Conservation (phyloP, 352 stramenopile genomes). For the Halophytophthora polymorphica region DNA sequence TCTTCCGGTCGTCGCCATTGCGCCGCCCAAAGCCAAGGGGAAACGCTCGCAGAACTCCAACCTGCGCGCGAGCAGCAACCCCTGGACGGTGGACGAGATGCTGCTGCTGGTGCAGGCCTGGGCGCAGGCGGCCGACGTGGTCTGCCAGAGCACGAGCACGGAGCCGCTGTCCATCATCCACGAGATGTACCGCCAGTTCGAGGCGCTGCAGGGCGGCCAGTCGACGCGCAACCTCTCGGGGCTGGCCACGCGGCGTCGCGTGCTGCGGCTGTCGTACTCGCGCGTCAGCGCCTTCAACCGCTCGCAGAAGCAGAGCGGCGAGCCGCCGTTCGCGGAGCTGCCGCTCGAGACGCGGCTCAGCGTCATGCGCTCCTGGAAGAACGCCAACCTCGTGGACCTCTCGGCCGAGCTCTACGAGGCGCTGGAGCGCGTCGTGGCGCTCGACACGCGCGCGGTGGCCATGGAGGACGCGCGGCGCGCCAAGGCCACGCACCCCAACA, state of each 20-base stretch:
- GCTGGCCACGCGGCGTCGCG: slow-evolving; percentile 22
- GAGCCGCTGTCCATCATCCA: slow-evolving; percentile 29
- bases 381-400: slow-evolving; percentile 31
- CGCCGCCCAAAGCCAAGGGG: background rate
- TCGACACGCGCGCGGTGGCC: slow-evolving; percentile 21
- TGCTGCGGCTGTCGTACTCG: slow-evolving; percentile 28
- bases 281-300: slow-evolving; percentile 28
- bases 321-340: slow-evolving; percentile 21
- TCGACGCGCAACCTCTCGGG: slow-evolving; percentile 23
- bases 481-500: slow-evolving; percentile 10
- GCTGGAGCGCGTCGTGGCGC: slow-evolving; percentile 17
- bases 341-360: slow-evolving; percentile 9
- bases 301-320: slow-evolving; percentile 32
- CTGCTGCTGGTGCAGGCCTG: slow-evolving; percentile 26
- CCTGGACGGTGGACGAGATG: slow-evolving; percentile 29
- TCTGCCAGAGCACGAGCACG: slow-evolving; percentile 12
- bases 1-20: background rate
- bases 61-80: slow-evolving; percentile 6
- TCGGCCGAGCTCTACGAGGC: slow-evolving; percentile 21
- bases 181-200: slow-evolving; percentile 28
- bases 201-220: slow-evolving; percentile 16
- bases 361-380: slow-evolving; percentile 34
- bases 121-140: slow-evolving; percentile 13
- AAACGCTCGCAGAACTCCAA: slow-evolving; percentile 11
- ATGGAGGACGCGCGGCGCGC: slow-evolving; percentile 28